Conservation (phyloP, 2,329 filamentous ascomycete species). For the Grosmannia serpens region DNA sequence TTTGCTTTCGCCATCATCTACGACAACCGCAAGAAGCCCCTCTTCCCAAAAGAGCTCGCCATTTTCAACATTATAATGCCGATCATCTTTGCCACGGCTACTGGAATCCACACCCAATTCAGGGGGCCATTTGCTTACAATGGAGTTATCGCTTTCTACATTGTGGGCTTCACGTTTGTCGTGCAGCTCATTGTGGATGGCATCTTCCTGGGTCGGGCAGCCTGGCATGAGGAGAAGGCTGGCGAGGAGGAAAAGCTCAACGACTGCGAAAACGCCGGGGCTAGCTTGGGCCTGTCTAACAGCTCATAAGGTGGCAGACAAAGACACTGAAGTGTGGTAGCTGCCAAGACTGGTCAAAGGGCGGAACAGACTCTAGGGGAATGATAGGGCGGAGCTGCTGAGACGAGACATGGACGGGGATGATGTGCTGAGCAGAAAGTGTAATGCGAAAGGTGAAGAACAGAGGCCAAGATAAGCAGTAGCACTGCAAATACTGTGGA, state of each 20-base stretch:
- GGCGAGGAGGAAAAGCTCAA: neutral
- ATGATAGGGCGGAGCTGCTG: too few relatives aligned
- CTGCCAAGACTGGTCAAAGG: too few relatives aligned
- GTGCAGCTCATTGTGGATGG: conserved; percentile 5
- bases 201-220: neutral
- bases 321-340: neutral
- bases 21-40: conserved; percentile 5
- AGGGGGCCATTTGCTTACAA: conserved; percentile 4
- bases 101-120: conserved; percentile 3
- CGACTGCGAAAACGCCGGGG: neutral
- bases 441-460: too few relatives aligned
- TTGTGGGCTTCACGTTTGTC: conserved; percentile 6
- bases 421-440: too few relatives aligned
- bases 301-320: neutral
- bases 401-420: too few relatives aligned
- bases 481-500: too few relatives aligned
- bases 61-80: conserved; percentile 7
- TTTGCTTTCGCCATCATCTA: conserved; percentile 6
- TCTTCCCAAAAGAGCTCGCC: conserved; percentile 6
- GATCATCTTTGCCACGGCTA: conserved; percentile 5
- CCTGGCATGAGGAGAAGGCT: neutral
- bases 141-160: conserved; percentile 2
- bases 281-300: neutral
- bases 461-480: too few relatives aligned
- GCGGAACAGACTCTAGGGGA: neutral